Conservation (phyloP, 768 basidiomycete genomes). For the Mycena kentingensis region DNA sequence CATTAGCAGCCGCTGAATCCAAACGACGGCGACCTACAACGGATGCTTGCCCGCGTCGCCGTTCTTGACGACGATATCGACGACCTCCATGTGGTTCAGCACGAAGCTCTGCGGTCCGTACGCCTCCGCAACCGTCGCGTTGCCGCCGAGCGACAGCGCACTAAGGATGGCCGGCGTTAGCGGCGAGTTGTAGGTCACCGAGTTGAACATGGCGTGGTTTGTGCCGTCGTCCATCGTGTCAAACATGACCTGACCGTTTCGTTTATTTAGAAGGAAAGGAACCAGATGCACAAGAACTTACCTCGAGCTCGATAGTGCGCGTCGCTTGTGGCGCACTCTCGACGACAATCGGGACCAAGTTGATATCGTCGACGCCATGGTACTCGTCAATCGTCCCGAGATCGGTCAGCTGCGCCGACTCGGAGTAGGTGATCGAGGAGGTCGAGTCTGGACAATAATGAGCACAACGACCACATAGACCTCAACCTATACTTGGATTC, state of each 20-base stretch:
- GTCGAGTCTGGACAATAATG: conserved; percentile 62
- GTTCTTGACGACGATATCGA: conserved; percentile 79
- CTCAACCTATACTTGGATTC: conserved; percentile 57
- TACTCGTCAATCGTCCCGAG: conserved; percentile 58
- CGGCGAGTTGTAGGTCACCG: conserved; percentile 67
- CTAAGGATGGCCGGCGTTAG: conserved; percentile 79
- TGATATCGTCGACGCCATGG: conserved; percentile 63
- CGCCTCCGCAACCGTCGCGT: conserved; percentile 63
- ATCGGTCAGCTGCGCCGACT: conserved; percentile 53
- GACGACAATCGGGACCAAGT: conserved; percentile 62
- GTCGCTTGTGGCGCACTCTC: conserved; percentile 54
- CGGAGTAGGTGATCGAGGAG: conserved; percentile 75
- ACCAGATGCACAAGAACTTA: not conserved
- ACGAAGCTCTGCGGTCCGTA: conserved; percentile 85
- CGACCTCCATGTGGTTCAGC: conserved; percentile 69
- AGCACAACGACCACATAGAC: not conserved
- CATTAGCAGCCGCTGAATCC: not conserved
- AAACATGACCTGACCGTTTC: conserved; percentile 48
- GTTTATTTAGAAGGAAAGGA: too few species aligned
- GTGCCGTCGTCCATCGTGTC: conserved; percentile 86
- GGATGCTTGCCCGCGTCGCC: conserved; percentile 77
- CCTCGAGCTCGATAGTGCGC: conserved; percentile 67
- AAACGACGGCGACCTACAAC: conserved; percentile 53
- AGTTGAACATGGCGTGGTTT: conserved; percentile 79
- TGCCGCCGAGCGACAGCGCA: conserved; percentile 70